A percentile compares a stretch with the other conserved stretches of the same genome.
phyloP scores from a whole-genome alignment of 305 asterid genomes.

The Fraxinus velutina region DNA sequence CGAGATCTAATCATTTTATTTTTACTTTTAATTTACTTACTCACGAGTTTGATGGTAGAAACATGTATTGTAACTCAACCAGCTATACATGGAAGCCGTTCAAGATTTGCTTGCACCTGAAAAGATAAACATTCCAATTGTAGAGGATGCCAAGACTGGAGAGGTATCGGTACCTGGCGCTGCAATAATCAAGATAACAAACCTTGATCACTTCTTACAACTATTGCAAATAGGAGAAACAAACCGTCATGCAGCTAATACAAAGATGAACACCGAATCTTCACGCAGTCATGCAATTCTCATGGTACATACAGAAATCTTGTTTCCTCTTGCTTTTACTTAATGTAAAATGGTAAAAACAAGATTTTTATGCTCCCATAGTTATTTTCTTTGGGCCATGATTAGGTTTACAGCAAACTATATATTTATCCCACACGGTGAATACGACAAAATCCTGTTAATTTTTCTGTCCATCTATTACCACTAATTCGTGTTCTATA shows the following conservation, averaged over 20 bases:
- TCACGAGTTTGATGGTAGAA: conserved; percentile 20
- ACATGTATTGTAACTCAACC: conserved; percentile 22
- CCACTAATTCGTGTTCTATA: conserved; percentile 26
- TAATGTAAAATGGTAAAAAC: not conserved
- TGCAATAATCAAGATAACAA: conserved; percentile 62
- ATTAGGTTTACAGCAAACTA: not conserved
- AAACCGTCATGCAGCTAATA: conserved; percentile 95
- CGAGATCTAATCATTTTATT: not conserved
- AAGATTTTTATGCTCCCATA: not conserved
- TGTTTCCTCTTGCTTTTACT: not conserved
- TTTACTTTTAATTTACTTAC: conserved; percentile 8
- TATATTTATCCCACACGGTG: not conserved
- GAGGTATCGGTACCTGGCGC: conserved; percentile 82
- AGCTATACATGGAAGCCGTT: conserved; percentile 86
- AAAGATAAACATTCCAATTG: conserved; percentile 69
- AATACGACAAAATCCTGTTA: not conserved
- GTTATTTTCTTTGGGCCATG: conserved; percentile 10
- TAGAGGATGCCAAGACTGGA: conserved; percentile 84
- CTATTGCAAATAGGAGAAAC: conserved; percentile 77
- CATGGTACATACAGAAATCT: conserved; percentile 47
- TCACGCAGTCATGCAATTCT: conserved; percentile 97
- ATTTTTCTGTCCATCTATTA: conserved; percentile 1
- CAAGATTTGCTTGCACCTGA: conserved; percentile 98
- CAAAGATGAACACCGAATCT: conserved; percentile 84
- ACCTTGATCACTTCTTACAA: conserved; percentile 63